Conservation (phyloP, 2,329 filamentous ascomycete genomes). For the Neofusicoccum laricinum region DNA sequence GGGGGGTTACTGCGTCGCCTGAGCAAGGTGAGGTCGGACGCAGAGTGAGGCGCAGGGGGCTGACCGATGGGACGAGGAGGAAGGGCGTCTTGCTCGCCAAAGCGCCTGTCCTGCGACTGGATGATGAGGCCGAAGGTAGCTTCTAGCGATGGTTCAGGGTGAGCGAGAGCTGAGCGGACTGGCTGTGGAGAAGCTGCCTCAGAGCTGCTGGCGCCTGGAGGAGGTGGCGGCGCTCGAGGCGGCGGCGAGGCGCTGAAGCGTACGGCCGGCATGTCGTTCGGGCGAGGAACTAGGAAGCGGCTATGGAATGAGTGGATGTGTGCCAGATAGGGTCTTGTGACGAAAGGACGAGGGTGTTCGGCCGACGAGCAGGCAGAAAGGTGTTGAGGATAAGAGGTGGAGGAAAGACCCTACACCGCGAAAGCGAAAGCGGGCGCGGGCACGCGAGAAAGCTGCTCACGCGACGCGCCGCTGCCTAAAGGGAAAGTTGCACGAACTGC, state of each 20-base stretch:
- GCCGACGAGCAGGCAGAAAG: background rate
- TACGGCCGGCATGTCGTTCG: slow-evolving; percentile 1
- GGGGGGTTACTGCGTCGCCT: background rate
- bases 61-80: background rate
- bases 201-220: background rate
- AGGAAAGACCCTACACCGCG: background rate
- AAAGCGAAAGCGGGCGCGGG: background rate
- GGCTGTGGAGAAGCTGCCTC: background rate
- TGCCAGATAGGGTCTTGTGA: background rate
- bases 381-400: background rate
- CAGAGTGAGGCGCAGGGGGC: background rate
- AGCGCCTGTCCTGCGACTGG: slow-evolving; percentile 3
- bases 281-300: background rate
- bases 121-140: slow-evolving; percentile 7
- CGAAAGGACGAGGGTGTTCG: background rate
- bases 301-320: background rate
- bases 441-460: background rate
- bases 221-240: background rate
- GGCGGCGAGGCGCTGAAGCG: slow-evolving; percentile 12
- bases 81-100: background rate
- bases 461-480: background rate
- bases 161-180: background rate
- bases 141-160: background rate
- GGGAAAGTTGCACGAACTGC: slow-evolving; percentile 1
- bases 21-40: background rate